These are phyloP conservation scores for bread wheat (Triticum aestivum) DNA, from an alignment of 176 grass and related monocot genomes.

Conservation along the genomic window IWGSC_CS_RefSeq_v2.1 NC_057798.1:107349803-107350302, in stretches of 20 bases:
- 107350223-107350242: neutral
- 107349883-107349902: slow-evolving; percentile 98
- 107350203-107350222: neutral
- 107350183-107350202: neutral
- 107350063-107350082: neutral
- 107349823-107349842: slow-evolving; percentile 98
- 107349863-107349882: slow-evolving; percentile 99
- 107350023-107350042: neutral
- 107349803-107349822: slow-evolving; percentile 45
- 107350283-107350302: neutral
- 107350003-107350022: neutral
- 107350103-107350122: too few species aligned
- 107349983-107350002: neutral
- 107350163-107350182: neutral
- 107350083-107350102: neutral
- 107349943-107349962: slow-evolving; percentile 14
- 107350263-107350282: neutral
- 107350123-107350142: neutral
- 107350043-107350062: neutral
- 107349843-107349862: slow-evolving; percentile 83
- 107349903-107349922: slow-evolving; percentile 53
- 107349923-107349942: slow-evolving; percentile 14
- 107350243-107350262: neutral
- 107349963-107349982: neutral
- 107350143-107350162: neutral